Evolutionary conservation across 352 stramenopile species (phyloP), one percentile per base, ranked within the genome.

Genomic region (Hyphochytrium catenoides): DNA sequence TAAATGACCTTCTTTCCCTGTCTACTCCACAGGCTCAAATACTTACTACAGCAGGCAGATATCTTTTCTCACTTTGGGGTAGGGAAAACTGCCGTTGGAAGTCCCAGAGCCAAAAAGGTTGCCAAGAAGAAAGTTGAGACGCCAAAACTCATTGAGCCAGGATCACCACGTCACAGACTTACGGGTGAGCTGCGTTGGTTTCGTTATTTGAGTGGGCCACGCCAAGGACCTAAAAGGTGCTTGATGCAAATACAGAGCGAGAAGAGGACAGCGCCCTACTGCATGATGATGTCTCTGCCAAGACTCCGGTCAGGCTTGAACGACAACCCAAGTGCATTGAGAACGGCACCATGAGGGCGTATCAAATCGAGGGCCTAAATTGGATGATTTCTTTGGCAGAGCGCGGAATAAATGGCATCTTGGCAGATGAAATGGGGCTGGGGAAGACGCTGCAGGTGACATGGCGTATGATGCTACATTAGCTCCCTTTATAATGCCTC

Each of bases 351-450:
- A 95, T 98, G 86, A 77, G 91, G 43, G 69, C 88, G 50, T 99
- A 99, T 59, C 93, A 99, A 54, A 48, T 99, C 16, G 66, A 82
- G 48, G 93, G 91, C n/a, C 57, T 98, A 31, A 91, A 90, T 48
- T 99, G 91, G 91, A 81, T 99, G 55, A 63, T 98, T 5, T 95
- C 94, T 49, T 63, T 98, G 6, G 83, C 94, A 36, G 86, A 98
- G 48, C 95, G 98, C 44, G 85, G 93, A 32, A 81, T 98, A 32
- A 97, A 98, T 56, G 89, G 86, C 8, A 97, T 97, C 34, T 52
- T 97, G 18, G 91, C 84, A 0, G 88, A 96, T 47, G 87, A 96
- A 54, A 94, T 95, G 79, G 82, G 76, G 43, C 66, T 96, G n/a
- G 88, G 89, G 22, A 98, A 97, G 53, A 98, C 89, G 0, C 76